These are phyloP conservation scores for Picea abies DNA, from an alignment of 83 land plant genomes.

Conservation along the genomic window DNA sequence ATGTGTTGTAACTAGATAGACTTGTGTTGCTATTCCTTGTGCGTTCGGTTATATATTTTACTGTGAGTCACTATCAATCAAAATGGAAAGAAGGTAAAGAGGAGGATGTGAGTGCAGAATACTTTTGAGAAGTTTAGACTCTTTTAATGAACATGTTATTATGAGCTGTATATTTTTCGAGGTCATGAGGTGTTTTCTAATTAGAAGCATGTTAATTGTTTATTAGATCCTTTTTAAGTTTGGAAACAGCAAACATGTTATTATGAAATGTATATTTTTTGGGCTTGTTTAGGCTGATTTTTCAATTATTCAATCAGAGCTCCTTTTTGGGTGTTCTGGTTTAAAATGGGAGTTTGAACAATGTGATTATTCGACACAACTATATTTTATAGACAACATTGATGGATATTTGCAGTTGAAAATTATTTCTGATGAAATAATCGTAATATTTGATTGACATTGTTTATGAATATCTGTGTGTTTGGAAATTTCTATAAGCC, in stretches of 20 bases:
- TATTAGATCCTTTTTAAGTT: not conserved
- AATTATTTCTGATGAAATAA: too few species aligned
- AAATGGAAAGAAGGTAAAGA: not conserved
- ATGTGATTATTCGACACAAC: too few species aligned
- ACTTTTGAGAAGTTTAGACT: conserved; percentile 1
- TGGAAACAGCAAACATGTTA: not conserved
- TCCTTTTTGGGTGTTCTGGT: not conserved
- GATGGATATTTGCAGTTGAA: too few species aligned
- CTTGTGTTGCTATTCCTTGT: conserved; percentile 9
- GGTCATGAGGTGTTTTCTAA: conserved; percentile 15
- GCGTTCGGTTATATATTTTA: conserved; percentile 5
- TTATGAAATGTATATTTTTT: conserved; percentile 11
- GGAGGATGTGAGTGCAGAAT: conserved; percentile 1
- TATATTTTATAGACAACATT: too few species aligned
- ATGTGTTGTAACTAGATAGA: conserved; percentile 1
- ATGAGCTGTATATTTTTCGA: conserved; percentile 19
- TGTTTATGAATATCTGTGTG: too few species aligned
- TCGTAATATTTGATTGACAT: too few species aligned
- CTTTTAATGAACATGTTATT: conserved; percentile 15
- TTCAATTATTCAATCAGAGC: not conserved
- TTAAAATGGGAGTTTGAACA: not conserved
- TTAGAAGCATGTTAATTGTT: conserved; percentile 10
- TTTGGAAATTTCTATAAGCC: too few species aligned
- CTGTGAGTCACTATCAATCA: not conserved
- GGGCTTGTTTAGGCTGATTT: not conserved